Evolutionary conservation across 169 alveolate genomes (phyloP).

Genomic region (Plasmodium inui): DNA sequence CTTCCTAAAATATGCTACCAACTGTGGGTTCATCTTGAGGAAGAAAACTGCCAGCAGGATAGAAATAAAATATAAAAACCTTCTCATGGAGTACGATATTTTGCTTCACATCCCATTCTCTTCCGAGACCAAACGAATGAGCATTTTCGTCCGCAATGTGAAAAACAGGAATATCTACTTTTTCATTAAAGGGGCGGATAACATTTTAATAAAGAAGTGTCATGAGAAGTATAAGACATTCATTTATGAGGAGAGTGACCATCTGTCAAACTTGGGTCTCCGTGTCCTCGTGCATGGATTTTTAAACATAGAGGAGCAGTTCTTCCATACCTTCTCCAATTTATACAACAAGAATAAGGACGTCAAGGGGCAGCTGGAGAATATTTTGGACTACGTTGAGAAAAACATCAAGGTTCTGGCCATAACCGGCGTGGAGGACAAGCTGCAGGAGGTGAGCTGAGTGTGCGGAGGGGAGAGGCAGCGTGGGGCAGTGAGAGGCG

Average conservation of each 20-base stretch:
- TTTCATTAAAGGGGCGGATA: conserved; percentile 96
- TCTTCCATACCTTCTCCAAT: conserved; percentile 84
- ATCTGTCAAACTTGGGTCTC: conserved; percentile 95
- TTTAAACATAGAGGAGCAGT: conserved; percentile 90
- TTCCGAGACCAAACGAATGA: conserved; percentile 98
- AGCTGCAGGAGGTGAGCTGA: conserved; percentile 89
- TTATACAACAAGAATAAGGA: conserved; percentile 82
- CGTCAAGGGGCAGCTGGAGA: conserved; percentile 73
- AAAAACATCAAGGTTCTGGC: conserved; percentile 92
- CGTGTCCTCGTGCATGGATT: conserved; percentile 96
- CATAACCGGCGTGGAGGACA: conserved; percentile 98
- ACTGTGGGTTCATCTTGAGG: conserved; percentile 91
- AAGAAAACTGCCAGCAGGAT: conserved; percentile 91
- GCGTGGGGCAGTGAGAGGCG: too few relatives aligned
- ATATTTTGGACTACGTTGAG: conserved; percentile 84
- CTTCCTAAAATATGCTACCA: conserved; percentile 95
- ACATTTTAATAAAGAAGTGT: conserved; percentile 91
- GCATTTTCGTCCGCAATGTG: conserved; percentile 93
- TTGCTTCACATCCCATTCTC: conserved; percentile 96
- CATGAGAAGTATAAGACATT: conserved; percentile 90
- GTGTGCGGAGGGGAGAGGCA: too few relatives aligned
- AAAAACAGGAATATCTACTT: conserved; percentile 78
- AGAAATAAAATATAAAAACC: conserved; percentile 79
- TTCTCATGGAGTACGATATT: conserved; percentile 87
- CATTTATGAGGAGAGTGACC: conserved; percentile 92